Evolutionary conservation across 305 asterid species (phyloP).

Genomic region (Plantago coronopus): DNA sequence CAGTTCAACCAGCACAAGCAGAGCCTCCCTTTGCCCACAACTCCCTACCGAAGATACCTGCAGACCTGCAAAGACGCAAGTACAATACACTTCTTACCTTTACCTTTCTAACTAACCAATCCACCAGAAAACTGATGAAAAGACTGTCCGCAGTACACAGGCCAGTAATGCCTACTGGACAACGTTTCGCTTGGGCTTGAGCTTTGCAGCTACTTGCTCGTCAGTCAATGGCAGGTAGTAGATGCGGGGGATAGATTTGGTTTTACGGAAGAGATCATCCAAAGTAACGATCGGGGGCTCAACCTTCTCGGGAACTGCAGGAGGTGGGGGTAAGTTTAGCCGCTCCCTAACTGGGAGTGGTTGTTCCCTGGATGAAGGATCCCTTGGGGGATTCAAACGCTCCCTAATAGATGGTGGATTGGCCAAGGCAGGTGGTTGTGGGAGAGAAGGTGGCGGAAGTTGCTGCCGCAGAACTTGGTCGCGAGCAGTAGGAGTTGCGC

Average conservation of each 20-base stretch:
- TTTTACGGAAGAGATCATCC: slow-evolving; percentile 82
- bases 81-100: slow-evolving; percentile 56
- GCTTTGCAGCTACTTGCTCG: slow-evolving; percentile 69
- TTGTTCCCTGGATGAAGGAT: slow-evolving; percentile 36
- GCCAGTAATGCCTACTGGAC: slow-evolving; percentile 45
- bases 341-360: slow-evolving; percentile 52
- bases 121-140: slow-evolving; percentile 41
- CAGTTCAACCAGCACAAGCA: slow-evolving; percentile 48
- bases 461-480: slow-evolving; percentile 45
- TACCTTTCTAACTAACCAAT: slow-evolving; percentile 38
- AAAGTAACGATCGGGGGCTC: slow-evolving; percentile 75
- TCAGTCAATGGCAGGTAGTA: slow-evolving; percentile 79
- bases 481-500: slow-evolving; percentile 32
- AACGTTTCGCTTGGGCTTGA: slow-evolving; percentile 50
- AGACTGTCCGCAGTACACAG: slow-evolving; percentile 39
- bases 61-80: slow-evolving; percentile 87
- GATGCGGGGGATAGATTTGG: slow-evolving; percentile 73
- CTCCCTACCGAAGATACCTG: slow-evolving; percentile 72
- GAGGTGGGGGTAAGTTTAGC: slow-evolving; percentile 67
- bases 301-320: slow-evolving; percentile 62
- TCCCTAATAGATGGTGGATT: slow-evolving; percentile 26
- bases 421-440: slow-evolving; percentile 37
- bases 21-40: slow-evolving; percentile 34
- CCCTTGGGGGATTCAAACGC: slow-evolving; percentile 33
- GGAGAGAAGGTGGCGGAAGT: slow-evolving; percentile 40